Conservation (phyloP, 2,329 filamentous ascomycete species). For the Teratosphaeria zuluensis region DNA sequence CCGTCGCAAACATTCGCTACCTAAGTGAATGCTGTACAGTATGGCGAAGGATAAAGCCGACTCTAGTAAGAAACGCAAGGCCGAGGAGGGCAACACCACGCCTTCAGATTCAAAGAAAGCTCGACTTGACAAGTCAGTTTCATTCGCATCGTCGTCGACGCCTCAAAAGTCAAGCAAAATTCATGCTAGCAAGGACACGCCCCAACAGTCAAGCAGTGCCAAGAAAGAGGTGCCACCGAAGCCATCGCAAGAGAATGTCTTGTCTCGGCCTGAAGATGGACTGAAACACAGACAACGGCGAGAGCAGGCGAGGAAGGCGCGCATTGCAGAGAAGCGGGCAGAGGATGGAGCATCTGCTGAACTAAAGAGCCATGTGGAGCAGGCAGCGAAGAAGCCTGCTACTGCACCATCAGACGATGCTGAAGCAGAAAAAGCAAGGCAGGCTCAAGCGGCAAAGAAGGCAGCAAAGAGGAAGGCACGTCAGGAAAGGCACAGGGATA, state of each 20-base stretch:
- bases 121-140: not conserved
- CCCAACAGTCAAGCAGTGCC: not conserved
- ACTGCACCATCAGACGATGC: not conserved
- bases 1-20: not conserved
- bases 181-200: not conserved
- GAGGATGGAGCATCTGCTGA: not conserved
- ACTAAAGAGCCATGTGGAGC: not conserved
- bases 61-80: conserved; percentile 4
- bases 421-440: not conserved
- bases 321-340: not conserved
- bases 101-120: conserved; percentile 4
- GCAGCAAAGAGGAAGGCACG: not conserved
- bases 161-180: not conserved
- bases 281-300: not conserved
- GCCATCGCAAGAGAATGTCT: not conserved
- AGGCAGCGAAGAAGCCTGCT: not conserved
- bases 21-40: not conserved
- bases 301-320: not conserved
- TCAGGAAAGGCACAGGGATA: not conserved
- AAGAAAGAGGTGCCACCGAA: not conserved
- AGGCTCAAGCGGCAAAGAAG: not conserved
- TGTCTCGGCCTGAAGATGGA: not conserved
- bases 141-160: not conserved
- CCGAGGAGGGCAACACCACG: not conserved
- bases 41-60: conserved; percentile 1